Base-by-base conservation (phyloP, 371 early-diverging fungal genomes). In the Actinomucor elegans region DNA sequence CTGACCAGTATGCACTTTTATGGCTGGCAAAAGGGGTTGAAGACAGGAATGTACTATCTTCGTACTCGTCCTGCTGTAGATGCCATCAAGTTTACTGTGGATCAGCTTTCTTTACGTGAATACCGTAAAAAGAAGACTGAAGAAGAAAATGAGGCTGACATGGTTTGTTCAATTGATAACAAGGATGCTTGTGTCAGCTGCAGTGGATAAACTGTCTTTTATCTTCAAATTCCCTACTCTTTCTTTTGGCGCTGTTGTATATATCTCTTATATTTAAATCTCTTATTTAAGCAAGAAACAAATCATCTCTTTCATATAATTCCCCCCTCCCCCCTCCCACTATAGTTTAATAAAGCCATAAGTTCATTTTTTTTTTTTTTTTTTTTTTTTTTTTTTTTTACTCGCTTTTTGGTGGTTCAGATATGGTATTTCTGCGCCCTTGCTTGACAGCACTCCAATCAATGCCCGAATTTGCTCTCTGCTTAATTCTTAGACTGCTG, bases 11-110 rank as follows among this genome's bases (percentile, higher is more conserved):
- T 99, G 99, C 99, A 99, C 78, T 98, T 99, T 66, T 96, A 97
- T 72, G 98, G 94, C 7, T 99, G 97, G 97, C 91, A 92, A 74
- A 87, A 87, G 74, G 98, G 98, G 0, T 79, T 99, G 26, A 99
- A 99, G 90, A 99, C 99, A 2, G 99, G 99, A 52, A 96, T 97
- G 96, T 99, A 99, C 73, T 99, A 99, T 70, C 76, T 99, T 44
- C 91, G 99, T 49, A 93, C 98, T 14, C 85, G 94, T 37, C 99
- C 99, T 32, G 94, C 97, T 20, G 93, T 90, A 3, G 97, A 96
- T 61, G 98, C 99, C 12, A 98, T 99, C 79, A 94, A 99, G 48
- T 77, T 77, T 27, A 77, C 77, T 23, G 77, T 77, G 0, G 77
- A 77, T 60, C 77, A 73, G 31, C 63, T 73, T 12, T 71, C 73